Conservation (phyloP, 805 yeast genomes). For the Saccharomycopsis malanga region DNA sequence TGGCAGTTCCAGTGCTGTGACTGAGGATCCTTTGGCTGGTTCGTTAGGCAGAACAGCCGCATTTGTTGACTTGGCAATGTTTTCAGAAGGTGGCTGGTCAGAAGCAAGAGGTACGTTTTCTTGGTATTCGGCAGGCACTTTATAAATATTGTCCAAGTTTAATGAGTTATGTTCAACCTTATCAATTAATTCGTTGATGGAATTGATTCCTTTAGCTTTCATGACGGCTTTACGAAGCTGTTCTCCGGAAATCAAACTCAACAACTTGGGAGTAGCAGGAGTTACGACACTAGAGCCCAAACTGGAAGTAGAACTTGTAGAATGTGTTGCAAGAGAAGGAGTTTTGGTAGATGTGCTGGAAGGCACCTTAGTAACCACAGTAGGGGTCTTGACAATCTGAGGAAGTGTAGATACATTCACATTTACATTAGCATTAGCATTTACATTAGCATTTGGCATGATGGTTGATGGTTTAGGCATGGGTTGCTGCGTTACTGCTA, state of each 20-base stretch:
- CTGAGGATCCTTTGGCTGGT: background rate
- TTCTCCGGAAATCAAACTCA: constrained; percentile 40
- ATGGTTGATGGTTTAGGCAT: background rate
- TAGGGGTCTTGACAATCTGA: background rate
- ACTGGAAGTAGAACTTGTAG: background rate
- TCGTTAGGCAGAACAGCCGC: constrained; percentile 7
- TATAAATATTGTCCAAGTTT: constrained; percentile 44
- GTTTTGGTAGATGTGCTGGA: background rate
- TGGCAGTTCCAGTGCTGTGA: background rate
- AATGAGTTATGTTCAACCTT: constrained; percentile 52
- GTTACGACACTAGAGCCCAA: constrained; percentile 2
- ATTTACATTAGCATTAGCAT: background rate
- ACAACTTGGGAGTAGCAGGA: constrained; percentile 22
- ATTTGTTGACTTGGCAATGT: background rate
- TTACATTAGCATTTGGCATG: background rate
- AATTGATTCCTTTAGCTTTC: constrained; percentile 67
- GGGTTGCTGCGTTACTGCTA: background rate
- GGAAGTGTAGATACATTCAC: too few species aligned
- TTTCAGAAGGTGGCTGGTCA: background rate
- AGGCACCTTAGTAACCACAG: background rate
- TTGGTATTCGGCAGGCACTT: constrained; percentile 22
- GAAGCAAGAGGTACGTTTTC: background rate
- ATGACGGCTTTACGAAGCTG: constrained; percentile 50
- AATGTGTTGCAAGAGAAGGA: background rate
- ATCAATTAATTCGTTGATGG: constrained; percentile 58